Percentiles rank a stretch among this genome's conserved stretches.
phyloP scores from a whole-genome alignment of 2,329 filamentous ascomycete genomes.

The Hymenoscyphus fructigenus region DNA sequence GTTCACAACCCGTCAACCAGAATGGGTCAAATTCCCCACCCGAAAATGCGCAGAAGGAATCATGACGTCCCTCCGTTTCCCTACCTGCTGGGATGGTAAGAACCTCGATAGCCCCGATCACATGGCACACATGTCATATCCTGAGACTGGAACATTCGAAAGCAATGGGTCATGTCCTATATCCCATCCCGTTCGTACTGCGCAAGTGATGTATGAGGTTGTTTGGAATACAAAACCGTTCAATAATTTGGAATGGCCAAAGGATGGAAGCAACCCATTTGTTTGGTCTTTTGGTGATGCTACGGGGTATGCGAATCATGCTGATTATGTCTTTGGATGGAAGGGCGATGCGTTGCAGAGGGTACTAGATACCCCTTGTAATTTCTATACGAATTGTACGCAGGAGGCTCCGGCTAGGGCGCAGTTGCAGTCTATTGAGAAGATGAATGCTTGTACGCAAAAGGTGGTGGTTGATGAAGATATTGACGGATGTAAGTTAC shows the following conservation, averaged over 20 bases:
- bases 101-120: conserved; percentile 29
- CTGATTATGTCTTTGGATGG: conserved; percentile 54
- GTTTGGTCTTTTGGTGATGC: conserved; percentile 45
- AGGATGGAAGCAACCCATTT: conserved; percentile 44
- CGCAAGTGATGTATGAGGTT: conserved; percentile 42
- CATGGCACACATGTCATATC: conserved; percentile 25
- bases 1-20: conserved; percentile 36
- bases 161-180: conserved; percentile 21
- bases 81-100: conserved; percentile 30
- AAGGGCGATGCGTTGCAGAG: conserved; percentile 49
- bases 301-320: conserved; percentile 49
- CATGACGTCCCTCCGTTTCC: conserved; percentile 36
- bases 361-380: conserved; percentile 47
- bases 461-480: conserved; percentile 48
- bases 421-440: conserved; percentile 42
- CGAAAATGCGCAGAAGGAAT: conserved; percentile 35
- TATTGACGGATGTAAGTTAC: conserved; percentile 48
- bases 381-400: conserved; percentile 45
- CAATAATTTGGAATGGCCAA: conserved; percentile 45
- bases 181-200: conserved; percentile 15
- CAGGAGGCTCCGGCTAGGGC: neutral
- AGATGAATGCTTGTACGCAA: conserved; percentile 48
- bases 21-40: conserved; percentile 42
- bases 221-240: conserved; percentile 48
- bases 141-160: conserved; percentile 18